phyloP scores from a whole-genome alignment of 805 yeast genomes.

The Myxozyma kluyveri region DNA sequence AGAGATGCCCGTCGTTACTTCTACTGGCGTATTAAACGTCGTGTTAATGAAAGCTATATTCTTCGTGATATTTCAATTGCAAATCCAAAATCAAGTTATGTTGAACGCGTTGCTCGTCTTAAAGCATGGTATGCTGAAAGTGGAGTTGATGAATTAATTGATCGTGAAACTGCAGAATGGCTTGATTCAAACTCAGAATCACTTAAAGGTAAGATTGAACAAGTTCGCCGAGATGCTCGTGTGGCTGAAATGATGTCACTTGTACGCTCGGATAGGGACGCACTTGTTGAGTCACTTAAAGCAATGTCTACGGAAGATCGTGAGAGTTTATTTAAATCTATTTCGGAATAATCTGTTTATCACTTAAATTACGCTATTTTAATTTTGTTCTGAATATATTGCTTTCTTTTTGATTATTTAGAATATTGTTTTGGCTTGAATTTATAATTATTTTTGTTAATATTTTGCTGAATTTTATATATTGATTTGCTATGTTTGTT shows the following conservation, averaged over 20 bases:
- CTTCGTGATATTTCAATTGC: constrained; percentile 68
- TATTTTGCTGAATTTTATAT: neutral
- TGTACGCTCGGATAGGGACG: constrained; percentile 21
- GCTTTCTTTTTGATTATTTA: constrained; percentile 1
- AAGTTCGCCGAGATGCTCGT: constrained; percentile 19
- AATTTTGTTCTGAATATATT: neutral
- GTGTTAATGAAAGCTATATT: constrained; percentile 87
- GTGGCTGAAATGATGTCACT: constrained; percentile 18
- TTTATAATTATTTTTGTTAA: neutral
- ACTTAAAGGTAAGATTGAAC: constrained; percentile 15
- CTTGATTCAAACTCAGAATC: constrained; percentile 5
- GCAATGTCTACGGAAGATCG: constrained; percentile 37
- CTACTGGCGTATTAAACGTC: constrained; percentile 98
- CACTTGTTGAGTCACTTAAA: constrained; percentile 35
- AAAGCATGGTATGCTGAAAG: constrained; percentile 41
- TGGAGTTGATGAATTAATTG: constrained; percentile 20
- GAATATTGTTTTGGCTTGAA: neutral
- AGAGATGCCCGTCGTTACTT: constrained; percentile 85
- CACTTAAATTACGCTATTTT: neutral
- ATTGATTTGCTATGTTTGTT: neutral
- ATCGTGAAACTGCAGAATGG: constrained; percentile 22
- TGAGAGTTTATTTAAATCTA: constrained; percentile 35
- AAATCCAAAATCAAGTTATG: constrained; percentile 53
- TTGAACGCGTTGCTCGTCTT: constrained; percentile 82
- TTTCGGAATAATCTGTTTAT: constrained; percentile 1